phyloP scores from a whole-genome alignment of 108 stramenopile genomes.

The Conticribra weissflogii region DNA sequence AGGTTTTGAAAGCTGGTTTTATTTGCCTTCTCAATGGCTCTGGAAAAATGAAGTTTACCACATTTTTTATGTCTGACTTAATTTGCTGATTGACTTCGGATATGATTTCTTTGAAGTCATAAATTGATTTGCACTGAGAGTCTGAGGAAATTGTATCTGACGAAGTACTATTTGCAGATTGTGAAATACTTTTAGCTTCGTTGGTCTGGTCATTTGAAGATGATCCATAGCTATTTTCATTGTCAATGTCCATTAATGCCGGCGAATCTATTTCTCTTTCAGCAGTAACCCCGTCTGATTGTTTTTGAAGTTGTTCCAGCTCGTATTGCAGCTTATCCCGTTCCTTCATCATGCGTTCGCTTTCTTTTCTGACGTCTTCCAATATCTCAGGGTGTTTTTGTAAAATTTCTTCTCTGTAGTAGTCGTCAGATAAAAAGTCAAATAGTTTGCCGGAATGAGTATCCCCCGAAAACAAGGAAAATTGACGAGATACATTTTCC shows the following conservation, averaged over 20 bases:
- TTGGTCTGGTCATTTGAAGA: constrained; percentile 2
- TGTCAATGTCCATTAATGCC: constrained; percentile 25
- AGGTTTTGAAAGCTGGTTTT: constrained; percentile 24
- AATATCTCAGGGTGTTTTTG: constrained; percentile 72
- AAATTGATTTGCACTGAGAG: constrained; percentile 15
- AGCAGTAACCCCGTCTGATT: not conserved
- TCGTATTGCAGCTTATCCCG: constrained; percentile 49
- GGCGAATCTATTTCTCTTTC: constrained; percentile 26
- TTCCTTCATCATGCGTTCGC: constrained; percentile 67
- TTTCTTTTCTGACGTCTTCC: constrained; percentile 69
- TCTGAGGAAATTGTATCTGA: constrained; percentile 3
- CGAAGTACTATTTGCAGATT: not conserved
- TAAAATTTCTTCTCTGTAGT: constrained; percentile 76
- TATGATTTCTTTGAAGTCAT: constrained; percentile 33
- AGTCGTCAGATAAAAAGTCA: too few relatives aligned
- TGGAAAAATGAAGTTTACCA: constrained; percentile 33
- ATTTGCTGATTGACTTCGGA: constrained; percentile 37
- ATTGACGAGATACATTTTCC: constrained; percentile 4
- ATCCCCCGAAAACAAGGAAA: too few relatives aligned
- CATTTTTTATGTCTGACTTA: constrained; percentile 27
- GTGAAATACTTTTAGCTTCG: constrained; percentile 8
- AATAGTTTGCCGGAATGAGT: too few relatives aligned
- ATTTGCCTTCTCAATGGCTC: constrained; percentile 25
- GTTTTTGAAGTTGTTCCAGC: constrained; percentile 19
- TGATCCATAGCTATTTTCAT: constrained; percentile 8